Percentiles rank a stretch among this genome's conserved stretches.
Evolutionary conservation across 768 basidiomycete genomes (phyloP).

Genomic region (Termitomyces sp.): DNA sequence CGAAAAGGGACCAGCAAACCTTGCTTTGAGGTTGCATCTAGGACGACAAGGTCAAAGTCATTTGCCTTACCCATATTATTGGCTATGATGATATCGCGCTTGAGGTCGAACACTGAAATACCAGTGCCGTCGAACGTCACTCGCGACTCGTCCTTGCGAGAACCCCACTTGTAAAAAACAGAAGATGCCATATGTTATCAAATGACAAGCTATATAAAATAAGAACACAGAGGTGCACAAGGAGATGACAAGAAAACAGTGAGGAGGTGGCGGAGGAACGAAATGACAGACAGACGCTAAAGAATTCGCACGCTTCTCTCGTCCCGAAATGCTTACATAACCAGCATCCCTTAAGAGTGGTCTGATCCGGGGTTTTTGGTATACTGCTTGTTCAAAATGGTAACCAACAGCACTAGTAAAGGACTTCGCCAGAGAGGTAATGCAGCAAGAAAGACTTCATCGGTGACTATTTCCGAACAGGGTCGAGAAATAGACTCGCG

Average conservation of each 20-base stretch:
- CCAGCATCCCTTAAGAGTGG: slow-evolving; percentile 6
- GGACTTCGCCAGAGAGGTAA: slow-evolving; percentile 18
- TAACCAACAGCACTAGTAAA: slow-evolving; percentile 11
- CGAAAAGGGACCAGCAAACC: slow-evolving; percentile 42
- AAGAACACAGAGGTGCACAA: slow-evolving; percentile 2
- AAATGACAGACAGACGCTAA: neutral
- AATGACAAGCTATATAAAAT: slow-evolving; percentile 26
- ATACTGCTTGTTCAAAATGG: slow-evolving; percentile 10
- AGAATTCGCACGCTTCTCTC: neutral
- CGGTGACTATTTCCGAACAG: slow-evolving; percentile 51
- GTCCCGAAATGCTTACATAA: slow-evolving; percentile 5
- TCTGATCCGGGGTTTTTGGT: slow-evolving; percentile 9
- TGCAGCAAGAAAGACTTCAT: slow-evolving; percentile 18
- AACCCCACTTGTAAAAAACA: slow-evolving; percentile 98
- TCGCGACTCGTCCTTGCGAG: slow-evolving; percentile 89
- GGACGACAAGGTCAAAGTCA: slow-evolving; percentile 92
- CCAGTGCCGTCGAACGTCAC: slow-evolving; percentile 98
- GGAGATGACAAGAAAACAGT: neutral
- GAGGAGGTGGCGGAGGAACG: neutral
- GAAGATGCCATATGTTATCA: slow-evolving; percentile 74
- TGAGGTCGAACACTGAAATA: slow-evolving; percentile 98
- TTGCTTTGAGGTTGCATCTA: slow-evolving; percentile 82
- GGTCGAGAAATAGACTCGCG: slow-evolving; percentile 70
- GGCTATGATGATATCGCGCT: slow-evolving; percentile 95
- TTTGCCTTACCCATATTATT: slow-evolving; percentile 95